Percentiles rank a stretch among this genome's conserved stretches.
These are phyloP conservation scores for Lasiosphaeria hispida DNA, from an alignment of 495 filamentous ascomycete species.

Conservation along the genomic window DNA sequence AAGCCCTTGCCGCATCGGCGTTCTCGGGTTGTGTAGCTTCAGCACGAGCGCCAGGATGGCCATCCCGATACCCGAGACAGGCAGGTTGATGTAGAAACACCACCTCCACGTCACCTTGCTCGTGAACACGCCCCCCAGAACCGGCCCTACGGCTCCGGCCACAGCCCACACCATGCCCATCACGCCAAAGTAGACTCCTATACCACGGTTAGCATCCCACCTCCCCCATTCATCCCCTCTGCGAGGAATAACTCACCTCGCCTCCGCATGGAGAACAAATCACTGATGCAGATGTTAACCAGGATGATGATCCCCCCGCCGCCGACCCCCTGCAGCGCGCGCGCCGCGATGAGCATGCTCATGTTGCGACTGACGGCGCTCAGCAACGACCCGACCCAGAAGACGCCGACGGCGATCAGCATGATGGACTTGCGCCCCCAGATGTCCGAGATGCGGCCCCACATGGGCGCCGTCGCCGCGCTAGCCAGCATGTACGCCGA, in stretches of 20 bases:
- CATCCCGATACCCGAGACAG: slow-evolving; percentile 69
- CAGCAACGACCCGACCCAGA: slow-evolving; percentile 74
- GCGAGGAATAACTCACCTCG: slow-evolving; percentile 42
- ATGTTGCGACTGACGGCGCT: slow-evolving; percentile 66
- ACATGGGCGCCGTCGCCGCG: slow-evolving; percentile 65
- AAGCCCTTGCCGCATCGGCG: slow-evolving; percentile 65
- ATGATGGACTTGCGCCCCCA: slow-evolving; percentile 82
- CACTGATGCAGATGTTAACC: slow-evolving; percentile 78
- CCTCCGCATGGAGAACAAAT: slow-evolving; percentile 70
- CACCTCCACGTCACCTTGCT: slow-evolving; percentile 56
- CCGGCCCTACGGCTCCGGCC: slow-evolving; percentile 55
- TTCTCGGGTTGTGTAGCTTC: slow-evolving; percentile 72
- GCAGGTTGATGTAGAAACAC: slow-evolving; percentile 79
- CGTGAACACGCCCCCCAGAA: slow-evolving; percentile 64
- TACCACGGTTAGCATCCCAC: slow-evolving; percentile 13
- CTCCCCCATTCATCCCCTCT: too few relatives aligned
- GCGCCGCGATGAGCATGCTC: slow-evolving; percentile 69
- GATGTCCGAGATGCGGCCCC: slow-evolving; percentile 85
- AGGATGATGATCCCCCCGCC: slow-evolving; percentile 78
- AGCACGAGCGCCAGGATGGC: slow-evolving; percentile 67
- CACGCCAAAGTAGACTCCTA: slow-evolving; percentile 56
- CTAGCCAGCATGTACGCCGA: slow-evolving; percentile 68
- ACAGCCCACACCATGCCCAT: slow-evolving; percentile 53
- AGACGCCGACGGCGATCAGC: slow-evolving; percentile 66
- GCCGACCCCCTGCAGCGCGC: slow-evolving; percentile 80